Conservation (phyloP, 2,329 filamentous ascomycete species). For the Metarhizium guizhouense region DNA sequence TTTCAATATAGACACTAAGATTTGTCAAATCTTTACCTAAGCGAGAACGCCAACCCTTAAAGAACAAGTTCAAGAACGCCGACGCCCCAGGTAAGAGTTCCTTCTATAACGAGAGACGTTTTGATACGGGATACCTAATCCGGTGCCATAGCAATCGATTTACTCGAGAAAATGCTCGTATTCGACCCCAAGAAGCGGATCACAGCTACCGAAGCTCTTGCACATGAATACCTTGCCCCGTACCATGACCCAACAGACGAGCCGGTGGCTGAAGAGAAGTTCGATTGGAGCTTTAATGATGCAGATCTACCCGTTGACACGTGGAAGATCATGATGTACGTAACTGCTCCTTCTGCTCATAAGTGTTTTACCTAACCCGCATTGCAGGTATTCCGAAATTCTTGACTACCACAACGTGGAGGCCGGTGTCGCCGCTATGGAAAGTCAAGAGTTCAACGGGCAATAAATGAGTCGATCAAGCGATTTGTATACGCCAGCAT, state of each 20-base stretch:
- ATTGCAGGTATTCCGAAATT: conserved; percentile 87
- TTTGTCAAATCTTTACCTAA: conserved; percentile 97
- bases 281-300: conserved; percentile 99
- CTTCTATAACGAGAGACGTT: background rate
- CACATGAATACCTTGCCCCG: conserved; percentile 86
- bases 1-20: conserved; percentile 62
- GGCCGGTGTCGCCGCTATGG: conserved; percentile 29
- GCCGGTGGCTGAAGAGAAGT: conserved; percentile 91
- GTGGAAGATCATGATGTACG: conserved; percentile 99
- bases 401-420: conserved; percentile 97
- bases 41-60: conserved; percentile 79
- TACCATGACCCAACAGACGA: conserved; percentile 98
- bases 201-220: conserved; percentile 74
- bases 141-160: conserved; percentile 62
- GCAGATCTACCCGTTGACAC: conserved; percentile 94
- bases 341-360: conserved; percentile 4
- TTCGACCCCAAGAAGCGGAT: conserved; percentile 97
- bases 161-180: conserved; percentile 93
- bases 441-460: conserved; percentile 26
- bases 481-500: background rate
- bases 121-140: background rate
- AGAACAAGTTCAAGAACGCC: conserved; percentile 89
- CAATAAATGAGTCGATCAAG: conserved; percentile 17
- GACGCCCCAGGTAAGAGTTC: conserved; percentile 62
- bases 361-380: background rate